These are phyloP conservation scores for Hypoxylon cercidicola DNA, from an alignment of 495 filamentous ascomycete genomes.

Conservation along the genomic window DNA sequence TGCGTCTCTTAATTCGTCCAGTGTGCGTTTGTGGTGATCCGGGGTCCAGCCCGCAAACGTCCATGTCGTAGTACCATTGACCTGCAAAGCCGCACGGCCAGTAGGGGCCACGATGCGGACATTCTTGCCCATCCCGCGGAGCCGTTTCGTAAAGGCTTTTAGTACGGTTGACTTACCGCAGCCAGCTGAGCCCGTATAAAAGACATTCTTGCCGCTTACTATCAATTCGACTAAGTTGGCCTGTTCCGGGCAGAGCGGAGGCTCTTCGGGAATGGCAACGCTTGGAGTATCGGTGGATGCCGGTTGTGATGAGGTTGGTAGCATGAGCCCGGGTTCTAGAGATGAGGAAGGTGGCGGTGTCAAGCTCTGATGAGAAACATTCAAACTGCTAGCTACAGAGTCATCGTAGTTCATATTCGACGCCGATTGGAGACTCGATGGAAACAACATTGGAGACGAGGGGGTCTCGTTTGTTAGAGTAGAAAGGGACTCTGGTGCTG, in stretches of 20 bases:
- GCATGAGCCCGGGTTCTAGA: not conserved
- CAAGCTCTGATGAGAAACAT: not conserved
- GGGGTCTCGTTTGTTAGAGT: not conserved
- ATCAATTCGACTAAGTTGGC: constrained; percentile 29
- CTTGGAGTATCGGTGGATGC: not conserved
- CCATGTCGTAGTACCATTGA: constrained; percentile 65
- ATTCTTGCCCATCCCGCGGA: constrained; percentile 42
- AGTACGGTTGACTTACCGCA: constrained; percentile 69
- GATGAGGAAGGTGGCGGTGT: constrained; percentile 18
- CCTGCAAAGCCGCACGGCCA: constrained; percentile 63
- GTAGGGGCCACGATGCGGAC: constrained; percentile 68
- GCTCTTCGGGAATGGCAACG: constrained; percentile 10
- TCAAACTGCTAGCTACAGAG: not conserved
- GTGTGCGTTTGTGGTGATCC: constrained; percentile 37
- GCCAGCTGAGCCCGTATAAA: constrained; percentile 71
- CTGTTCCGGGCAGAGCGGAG: constrained; percentile 36
- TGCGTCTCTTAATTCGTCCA: constrained; percentile 22
- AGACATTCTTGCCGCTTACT: constrained; percentile 59
- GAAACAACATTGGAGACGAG: not conserved
- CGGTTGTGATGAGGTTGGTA: constrained; percentile 1
- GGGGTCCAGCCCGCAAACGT: constrained; percentile 66
- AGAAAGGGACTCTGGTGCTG: not conserved
- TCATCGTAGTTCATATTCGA: not conserved
- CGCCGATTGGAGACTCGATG: not conserved
- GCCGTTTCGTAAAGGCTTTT: constrained; percentile 54